Conservation (phyloP, 2,329 filamentous ascomycete species). For the Chalaropsis ovoidea region DNA sequence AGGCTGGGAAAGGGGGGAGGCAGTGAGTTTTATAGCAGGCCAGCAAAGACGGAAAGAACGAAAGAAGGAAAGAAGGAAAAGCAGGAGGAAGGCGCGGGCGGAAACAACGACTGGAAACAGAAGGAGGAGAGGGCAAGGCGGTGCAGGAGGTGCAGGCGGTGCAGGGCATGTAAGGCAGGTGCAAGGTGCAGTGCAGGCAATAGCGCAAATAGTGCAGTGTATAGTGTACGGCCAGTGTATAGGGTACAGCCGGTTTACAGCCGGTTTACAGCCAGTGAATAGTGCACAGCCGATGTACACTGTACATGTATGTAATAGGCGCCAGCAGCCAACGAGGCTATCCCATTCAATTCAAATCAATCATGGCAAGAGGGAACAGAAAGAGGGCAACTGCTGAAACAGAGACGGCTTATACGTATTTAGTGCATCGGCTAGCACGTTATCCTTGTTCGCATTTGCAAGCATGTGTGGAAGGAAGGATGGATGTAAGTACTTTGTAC, state of each 20-base stretch:
- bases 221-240: too few species aligned
- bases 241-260: too few species aligned
- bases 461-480: too few species aligned
- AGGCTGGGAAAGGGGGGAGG: neutral
- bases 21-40: neutral
- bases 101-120: conserved; percentile 3
- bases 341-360: neutral
- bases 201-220: conserved; percentile 1
- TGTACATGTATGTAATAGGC: neutral
- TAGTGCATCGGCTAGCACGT: conserved; percentile 3
- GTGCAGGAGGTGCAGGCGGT: neutral
- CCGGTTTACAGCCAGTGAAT: too few species aligned
- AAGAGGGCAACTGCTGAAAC: conserved; percentile 5
- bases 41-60: neutral
- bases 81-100: neutral
- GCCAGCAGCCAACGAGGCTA: conserved; percentile 10
- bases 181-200: neutral
- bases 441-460: neutral
- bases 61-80: conserved; percentile 13
- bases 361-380: neutral
- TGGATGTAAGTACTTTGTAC: too few species aligned
- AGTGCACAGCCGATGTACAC: too few species aligned
- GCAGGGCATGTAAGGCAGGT: too few species aligned
- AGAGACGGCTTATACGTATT: conserved; percentile 8
- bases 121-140: neutral